A percentile compares a stretch with the other conserved stretches of the same genome.
These are phyloP conservation scores for Fusarium nygamai DNA, from an alignment of 2,329 filamentous ascomycete genomes.

Conservation along the genomic window DNA sequence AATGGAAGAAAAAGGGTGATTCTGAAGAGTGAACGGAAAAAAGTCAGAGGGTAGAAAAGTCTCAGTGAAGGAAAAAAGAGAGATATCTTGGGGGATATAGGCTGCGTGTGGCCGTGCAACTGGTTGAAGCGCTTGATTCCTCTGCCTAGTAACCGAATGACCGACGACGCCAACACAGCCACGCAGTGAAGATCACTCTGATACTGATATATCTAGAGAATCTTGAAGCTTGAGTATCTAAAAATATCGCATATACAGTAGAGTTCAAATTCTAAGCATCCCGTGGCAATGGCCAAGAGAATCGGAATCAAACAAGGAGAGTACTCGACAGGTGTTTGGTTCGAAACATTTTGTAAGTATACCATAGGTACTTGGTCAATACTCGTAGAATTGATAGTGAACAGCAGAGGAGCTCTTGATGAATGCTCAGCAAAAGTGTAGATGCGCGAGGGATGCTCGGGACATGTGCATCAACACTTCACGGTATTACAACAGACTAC, in stretches of 20 bases:
- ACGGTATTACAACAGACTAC: neutral
- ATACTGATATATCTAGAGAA: neutral
- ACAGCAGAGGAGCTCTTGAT: neutral
- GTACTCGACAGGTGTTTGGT: neutral
- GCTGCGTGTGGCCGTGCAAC: neutral
- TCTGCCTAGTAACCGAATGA: neutral
- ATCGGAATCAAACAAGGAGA: neutral
- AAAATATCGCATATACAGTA: neutral
- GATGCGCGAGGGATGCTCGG: neutral
- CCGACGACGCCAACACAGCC: neutral
- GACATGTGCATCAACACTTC: neutral
- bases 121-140: neutral
- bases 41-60: too few relatives aligned
- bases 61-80: neutral
- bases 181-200: neutral
- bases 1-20: neutral
- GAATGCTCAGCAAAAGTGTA: neutral
- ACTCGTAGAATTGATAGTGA: neutral
- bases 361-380: neutral
- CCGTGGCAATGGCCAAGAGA: neutral
- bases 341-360: too few relatives aligned
- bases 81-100: neutral
- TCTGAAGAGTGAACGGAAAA: neutral
- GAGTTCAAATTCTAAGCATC: neutral
- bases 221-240: neutral